Conservation (phyloP, 805 yeast species). For the Metschnikowia dekortorum region DNA sequence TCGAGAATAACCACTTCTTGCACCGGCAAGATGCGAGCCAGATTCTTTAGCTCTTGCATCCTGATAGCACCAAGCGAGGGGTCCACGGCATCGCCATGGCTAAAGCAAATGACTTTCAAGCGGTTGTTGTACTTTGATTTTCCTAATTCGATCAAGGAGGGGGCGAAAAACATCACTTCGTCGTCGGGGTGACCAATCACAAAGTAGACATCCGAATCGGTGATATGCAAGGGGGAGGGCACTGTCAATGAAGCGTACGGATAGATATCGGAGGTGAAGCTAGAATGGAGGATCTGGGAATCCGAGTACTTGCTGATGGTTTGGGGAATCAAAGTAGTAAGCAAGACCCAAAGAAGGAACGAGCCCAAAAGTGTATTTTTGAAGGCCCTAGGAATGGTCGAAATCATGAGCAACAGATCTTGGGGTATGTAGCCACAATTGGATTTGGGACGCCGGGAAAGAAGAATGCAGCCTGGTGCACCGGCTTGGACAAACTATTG, state of each 20-base stretch:
- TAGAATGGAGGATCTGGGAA: slow-evolving; percentile 23
- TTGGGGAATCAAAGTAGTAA: slow-evolving; percentile 41
- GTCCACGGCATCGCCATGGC: slow-evolving; percentile 63
- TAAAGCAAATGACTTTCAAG: slow-evolving; percentile 62
- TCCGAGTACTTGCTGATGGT: slow-evolving; percentile 25
- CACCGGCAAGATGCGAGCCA: slow-evolving; percentile 54
- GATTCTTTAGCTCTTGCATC: slow-evolving; percentile 50
- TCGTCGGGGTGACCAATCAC: slow-evolving; percentile 97
- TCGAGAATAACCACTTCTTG: slow-evolving; percentile 45
- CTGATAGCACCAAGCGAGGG: slow-evolving; percentile 69
- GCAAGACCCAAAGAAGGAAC: slow-evolving; percentile 33
- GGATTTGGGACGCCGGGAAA: neutral
- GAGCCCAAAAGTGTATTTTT: slow-evolving; percentile 19
- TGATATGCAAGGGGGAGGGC: slow-evolving; percentile 30
- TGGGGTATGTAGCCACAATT: neutral
- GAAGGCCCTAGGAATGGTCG: slow-evolving; percentile 8
- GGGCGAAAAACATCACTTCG: slow-evolving; percentile 95
- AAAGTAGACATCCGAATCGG: slow-evolving; percentile 39
- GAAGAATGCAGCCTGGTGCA: neutral
- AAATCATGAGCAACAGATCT: slow-evolving; percentile 5
- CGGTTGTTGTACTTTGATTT: slow-evolving; percentile 46
- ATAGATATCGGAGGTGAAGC: slow-evolving; percentile 21
- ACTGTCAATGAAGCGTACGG: slow-evolving; percentile 37
- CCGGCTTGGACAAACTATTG: neutral
- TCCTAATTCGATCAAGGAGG: slow-evolving; percentile 54